Evolutionary conservation across 1,284 basidiomycete genomes (phyloP), one percentile per base, ranked within the genome.

Genomic region (Moesziomyces antarcticus): DNA sequence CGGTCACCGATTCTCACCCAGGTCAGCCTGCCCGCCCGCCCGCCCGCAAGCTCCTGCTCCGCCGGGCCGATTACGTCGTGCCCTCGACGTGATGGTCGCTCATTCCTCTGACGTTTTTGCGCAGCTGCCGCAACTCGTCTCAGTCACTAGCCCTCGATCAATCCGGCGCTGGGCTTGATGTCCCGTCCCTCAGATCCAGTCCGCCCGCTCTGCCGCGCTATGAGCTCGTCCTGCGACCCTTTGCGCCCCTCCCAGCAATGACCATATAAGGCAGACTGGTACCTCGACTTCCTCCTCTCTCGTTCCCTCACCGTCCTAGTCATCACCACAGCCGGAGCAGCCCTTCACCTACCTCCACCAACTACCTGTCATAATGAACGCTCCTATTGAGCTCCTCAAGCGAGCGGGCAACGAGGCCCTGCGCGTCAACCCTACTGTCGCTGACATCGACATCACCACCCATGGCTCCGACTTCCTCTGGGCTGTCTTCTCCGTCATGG

Each of bases 381-480:
- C 55, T 30, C 56, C 46, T 22, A n/a, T 42, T 2, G 27, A 72
- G 47, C 27, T 72, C 14, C 18, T 66, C 55, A 65, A 62, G 63
- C 69, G 69, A 27, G 75, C 72, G n/a, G 75, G 73, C 47, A 79
- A 77, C 50, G 48, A 65, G 41, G 72, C 77, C 53, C 50, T 79
- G 33, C 18, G 33, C n/a, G 21, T 59, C 62, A 79, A 81, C 70
- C 73, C 63, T 24, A 21, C 67, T 24, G 63, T 64, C 25, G 59
- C 79, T 24, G 70, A 73, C 58, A 72, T 79, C 61, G 64, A 79
- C 66, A 71, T 79, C 55, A 73, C 72, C 52, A 75, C 69, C 44
- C 49, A 47, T 13, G 79, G 67, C 7, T 87, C 87, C 1, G 85
- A 88, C 80, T 90, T 86, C 86, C 85, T 85, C 5, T 85, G 84